These are phyloP conservation scores for Sicyos edulis DNA, from an alignment of 306 rosid genomes.

Conservation along the genomic window DNA sequence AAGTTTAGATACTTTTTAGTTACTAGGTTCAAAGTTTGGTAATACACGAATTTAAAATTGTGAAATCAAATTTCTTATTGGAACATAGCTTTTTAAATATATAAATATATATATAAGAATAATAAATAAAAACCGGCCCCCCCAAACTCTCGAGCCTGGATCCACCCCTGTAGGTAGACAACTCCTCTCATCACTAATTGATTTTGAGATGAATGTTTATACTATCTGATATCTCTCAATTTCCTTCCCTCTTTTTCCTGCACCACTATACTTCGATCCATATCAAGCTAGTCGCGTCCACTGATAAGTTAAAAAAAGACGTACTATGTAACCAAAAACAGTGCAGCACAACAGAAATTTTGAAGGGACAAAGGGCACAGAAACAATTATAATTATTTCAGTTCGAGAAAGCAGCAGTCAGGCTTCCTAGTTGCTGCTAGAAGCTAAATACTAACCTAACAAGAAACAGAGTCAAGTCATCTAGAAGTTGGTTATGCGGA, in stretches of 20 bases:
- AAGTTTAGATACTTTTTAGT: too few species aligned
- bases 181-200: too few species aligned
- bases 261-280: background rate
- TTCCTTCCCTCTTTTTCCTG: background rate
- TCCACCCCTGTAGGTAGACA: too few species aligned
- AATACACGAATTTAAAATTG: too few species aligned
- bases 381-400: background rate
- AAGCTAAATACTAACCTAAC: conserved; percentile 4
- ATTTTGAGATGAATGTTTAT: too few species aligned
- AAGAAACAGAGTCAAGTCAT: conserved; percentile 7
- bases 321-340: conserved; percentile 3
- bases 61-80: too few species aligned
- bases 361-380: background rate
- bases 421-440: background rate
- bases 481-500: background rate
- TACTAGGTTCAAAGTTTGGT: too few species aligned
- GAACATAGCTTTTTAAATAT: too few species aligned
- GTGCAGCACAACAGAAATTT: conserved; percentile 1
- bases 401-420: conserved; percentile 2
- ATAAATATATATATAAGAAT: too few species aligned
- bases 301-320: background rate
- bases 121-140: too few species aligned
- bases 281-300: conserved; percentile 5
- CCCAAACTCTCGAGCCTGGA: too few species aligned
- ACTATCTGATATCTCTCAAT: background rate